Evolutionary conservation across 2,329 filamentous ascomycete genomes (phyloP).

Genomic region (Ceratocystis destructans): DNA sequence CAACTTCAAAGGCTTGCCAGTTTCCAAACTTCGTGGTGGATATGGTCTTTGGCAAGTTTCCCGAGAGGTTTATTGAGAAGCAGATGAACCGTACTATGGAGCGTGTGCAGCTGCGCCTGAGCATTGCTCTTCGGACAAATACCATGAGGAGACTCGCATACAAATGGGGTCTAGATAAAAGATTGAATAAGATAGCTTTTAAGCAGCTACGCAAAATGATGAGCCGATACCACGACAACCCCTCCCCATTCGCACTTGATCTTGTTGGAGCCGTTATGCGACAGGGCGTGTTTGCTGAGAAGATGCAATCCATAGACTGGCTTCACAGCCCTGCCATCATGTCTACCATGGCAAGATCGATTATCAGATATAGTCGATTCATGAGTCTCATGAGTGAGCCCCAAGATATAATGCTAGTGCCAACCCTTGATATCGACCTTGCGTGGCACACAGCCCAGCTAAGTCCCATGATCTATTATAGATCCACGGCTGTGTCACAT

Average conservation of each 20-base stretch:
- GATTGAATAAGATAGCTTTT: not conserved
- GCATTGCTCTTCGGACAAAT: not conserved
- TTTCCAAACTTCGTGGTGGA: conserved; percentile 48
- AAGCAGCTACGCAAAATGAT: conserved; percentile 47
- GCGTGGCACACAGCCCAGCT: conserved; percentile 76
- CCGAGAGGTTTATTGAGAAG: not conserved
- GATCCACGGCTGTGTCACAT: conserved; percentile 36
- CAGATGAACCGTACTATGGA: not conserved
- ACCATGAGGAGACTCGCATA: not conserved
- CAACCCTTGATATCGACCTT: conserved; percentile 61
- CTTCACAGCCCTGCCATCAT: conserved; percentile 53
- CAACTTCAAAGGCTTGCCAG: conserved; percentile 25
- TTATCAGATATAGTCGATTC: conserved; percentile 53
- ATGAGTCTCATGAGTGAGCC: conserved; percentile 41
- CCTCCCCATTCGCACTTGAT: conserved; percentile 50
- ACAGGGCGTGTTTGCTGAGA: conserved; percentile 52
- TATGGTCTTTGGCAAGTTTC: conserved; percentile 7
- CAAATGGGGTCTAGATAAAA: not conserved
- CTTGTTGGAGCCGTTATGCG: conserved; percentile 51
- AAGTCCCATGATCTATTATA: conserved; percentile 47
- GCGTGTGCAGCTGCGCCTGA: not conserved
- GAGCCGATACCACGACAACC: conserved; percentile 56
- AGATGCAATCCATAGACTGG: conserved; percentile 67
- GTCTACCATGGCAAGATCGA: conserved; percentile 49
- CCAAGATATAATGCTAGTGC: conserved; percentile 41